Evolutionary conservation across 495 filamentous ascomycete genomes (phyloP).

Genomic region (Penicillium flavigenum): DNA sequence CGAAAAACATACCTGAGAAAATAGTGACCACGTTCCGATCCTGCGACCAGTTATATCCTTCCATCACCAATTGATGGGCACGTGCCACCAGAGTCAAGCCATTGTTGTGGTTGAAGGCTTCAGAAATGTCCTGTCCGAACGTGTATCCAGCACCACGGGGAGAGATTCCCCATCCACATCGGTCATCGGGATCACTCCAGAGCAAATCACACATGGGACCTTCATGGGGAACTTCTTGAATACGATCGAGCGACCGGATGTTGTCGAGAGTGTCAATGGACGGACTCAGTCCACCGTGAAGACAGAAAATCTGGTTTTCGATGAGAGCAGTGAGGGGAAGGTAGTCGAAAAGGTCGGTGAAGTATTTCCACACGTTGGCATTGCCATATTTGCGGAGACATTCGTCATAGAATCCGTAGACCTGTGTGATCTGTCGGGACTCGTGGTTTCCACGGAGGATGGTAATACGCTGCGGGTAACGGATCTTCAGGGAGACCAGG

Average conservation of each 20-base stretch:
- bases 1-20: constrained; percentile 73
- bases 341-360: constrained; percentile 98
- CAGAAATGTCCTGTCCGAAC: constrained; percentile 98
- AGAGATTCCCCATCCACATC: constrained; percentile 98
- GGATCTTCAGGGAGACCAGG: constrained; percentile 91
- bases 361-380: constrained; percentile 99
- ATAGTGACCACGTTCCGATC: constrained; percentile 98
- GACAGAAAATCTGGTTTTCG: constrained; percentile 99
- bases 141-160: constrained; percentile 97
- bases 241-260: constrained; percentile 90
- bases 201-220: constrained; percentile 98
- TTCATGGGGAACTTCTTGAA: constrained; percentile 98
- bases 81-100: constrained; percentile 92
- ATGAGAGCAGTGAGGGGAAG: constrained; percentile 97
- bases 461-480: constrained; percentile 94
- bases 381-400: constrained; percentile 97
- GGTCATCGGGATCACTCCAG: constrained; percentile 97
- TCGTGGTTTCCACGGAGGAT: constrained; percentile 97
- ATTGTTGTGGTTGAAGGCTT: constrained; percentile 99
- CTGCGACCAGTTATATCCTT: constrained; percentile 98
- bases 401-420: constrained; percentile 98
- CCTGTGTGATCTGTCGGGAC: constrained; percentile 94
- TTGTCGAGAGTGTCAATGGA: constrained; percentile 98
- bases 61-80: constrained; percentile 96
- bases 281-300: constrained; percentile 93